Evolutionary conservation across 148 eudicot genomes (phyloP).

Genomic region (Silene uniflora): DNA sequence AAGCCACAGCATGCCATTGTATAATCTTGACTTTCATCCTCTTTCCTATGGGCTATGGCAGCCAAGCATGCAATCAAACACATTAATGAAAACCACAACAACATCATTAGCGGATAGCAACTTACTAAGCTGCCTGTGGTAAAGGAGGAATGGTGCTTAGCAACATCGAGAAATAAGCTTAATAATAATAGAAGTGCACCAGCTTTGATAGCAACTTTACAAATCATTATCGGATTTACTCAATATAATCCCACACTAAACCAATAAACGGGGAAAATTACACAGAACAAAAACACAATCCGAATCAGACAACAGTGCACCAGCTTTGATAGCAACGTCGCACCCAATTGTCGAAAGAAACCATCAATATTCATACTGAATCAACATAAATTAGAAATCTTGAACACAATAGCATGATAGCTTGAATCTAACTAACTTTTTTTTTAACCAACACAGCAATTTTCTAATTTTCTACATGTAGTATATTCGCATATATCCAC

Average conservation of each 20-base stretch:
- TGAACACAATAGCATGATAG: neutral
- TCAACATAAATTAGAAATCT: neutral
- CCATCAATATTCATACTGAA: neutral
- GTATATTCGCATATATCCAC: too few relatives aligned
- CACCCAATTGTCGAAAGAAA: neutral
- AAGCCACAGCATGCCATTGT: conserved; percentile 97
- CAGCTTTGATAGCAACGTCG: neutral
- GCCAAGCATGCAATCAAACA: neutral
- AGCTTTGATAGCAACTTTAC: neutral
- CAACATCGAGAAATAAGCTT: neutral
- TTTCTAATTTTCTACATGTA: too few relatives aligned
- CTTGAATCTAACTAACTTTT: too few relatives aligned
- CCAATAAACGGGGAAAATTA: neutral
- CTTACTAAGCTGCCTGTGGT: neutral
- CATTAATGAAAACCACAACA: neutral
- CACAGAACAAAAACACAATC: neutral
- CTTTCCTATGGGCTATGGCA: conserved; percentile 22
- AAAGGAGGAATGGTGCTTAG: neutral
- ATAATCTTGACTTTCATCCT: conserved; percentile 75
- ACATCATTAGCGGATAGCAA: too few relatives aligned
- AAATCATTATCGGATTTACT: neutral
- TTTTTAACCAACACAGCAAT: too few relatives aligned
- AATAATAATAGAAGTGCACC: neutral
- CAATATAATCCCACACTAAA: neutral
- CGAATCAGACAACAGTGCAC: neutral